These are phyloP conservation scores for Populus hybrid DNA, from an alignment of 441 rosid species.

Conservation along the genomic window DNA sequence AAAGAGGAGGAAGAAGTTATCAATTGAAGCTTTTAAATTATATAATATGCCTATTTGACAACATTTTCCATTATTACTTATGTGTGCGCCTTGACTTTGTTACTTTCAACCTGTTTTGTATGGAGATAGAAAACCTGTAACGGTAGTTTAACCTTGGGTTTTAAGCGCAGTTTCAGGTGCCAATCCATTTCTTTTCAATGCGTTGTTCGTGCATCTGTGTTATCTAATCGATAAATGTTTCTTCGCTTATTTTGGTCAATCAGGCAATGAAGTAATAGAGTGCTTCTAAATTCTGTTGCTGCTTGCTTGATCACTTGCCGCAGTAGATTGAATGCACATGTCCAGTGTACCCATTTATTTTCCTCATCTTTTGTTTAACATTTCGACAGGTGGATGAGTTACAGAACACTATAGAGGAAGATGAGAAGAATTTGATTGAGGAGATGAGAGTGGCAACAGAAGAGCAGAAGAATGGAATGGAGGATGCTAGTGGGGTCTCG, in stretches of 20 bases:
- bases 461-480: slow-evolving; percentile 58
- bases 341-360: not conserved
- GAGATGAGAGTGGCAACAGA: slow-evolving; percentile 52
- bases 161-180: not conserved
- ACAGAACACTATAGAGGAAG: slow-evolving; percentile 65
- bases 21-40: not conserved
- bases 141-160: not conserved
- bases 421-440: slow-evolving; percentile 59
- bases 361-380: not conserved
- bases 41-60: not conserved
- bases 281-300: not conserved
- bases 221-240: not conserved
- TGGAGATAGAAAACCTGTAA: not conserved
- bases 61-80: not conserved
- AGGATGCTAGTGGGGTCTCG: slow-evolving; percentile 48
- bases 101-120: not conserved
- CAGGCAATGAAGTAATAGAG: not conserved
- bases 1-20: too few species aligned
- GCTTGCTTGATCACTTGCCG: not conserved
- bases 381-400: slow-evolving; percentile 72
- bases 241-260: not conserved
- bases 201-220: not conserved
- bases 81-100: not conserved
- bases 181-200: not conserved
- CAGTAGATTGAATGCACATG: not conserved